phyloP scores from a whole-genome alignment of 495 filamentous ascomycete species.

The Trichoderma parareesei region DNA sequence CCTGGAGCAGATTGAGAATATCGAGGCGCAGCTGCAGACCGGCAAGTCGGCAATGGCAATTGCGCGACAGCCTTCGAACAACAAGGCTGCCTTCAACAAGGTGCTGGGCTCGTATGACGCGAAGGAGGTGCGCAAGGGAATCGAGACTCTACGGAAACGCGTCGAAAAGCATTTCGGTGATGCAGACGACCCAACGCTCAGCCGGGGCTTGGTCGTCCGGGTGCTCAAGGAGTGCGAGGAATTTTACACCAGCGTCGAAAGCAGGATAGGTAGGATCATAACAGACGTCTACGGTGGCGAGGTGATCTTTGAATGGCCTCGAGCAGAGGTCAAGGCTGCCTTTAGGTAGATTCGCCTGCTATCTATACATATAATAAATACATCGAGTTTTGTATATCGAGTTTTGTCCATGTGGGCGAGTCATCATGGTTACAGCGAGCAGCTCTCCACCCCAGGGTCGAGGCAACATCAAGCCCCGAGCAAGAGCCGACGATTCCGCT shows the following conservation, averaged over 20 bases:
- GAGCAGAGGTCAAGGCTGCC: conserved; percentile 43
- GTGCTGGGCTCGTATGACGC: conserved; percentile 67
- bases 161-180: conserved; percentile 96
- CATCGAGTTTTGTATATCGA: not conserved
- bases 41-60: conserved; percentile 41
- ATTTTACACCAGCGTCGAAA: conserved; percentile 65
- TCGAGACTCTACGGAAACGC: conserved; percentile 77
- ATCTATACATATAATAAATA: not conserved
- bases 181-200: conserved; percentile 61
- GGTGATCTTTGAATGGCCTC: conserved; percentile 46
- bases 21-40: conserved; percentile 57
- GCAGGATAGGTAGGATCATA: conserved; percentile 57
- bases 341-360: conserved; percentile 30
- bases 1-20: conserved; percentile 79
- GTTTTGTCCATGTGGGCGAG: no score
- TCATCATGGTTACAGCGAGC: no score
- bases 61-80: conserved; percentile 68
- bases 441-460: no score
- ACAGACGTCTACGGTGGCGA: conserved; percentile 49
- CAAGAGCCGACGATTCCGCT: conserved; percentile 49
- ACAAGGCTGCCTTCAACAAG: conserved; percentile 74
- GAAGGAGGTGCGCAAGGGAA: conserved; percentile 75
- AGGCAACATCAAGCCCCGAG: conserved; percentile 16
- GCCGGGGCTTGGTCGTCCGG: conserved; percentile 60
- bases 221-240: conserved; percentile 75